A percentile compares a stretch with the other conserved stretches of the same genome.
Conservation (phyloP, 768 basidiomycete genomes). For the Ramaria sp. region DNA sequence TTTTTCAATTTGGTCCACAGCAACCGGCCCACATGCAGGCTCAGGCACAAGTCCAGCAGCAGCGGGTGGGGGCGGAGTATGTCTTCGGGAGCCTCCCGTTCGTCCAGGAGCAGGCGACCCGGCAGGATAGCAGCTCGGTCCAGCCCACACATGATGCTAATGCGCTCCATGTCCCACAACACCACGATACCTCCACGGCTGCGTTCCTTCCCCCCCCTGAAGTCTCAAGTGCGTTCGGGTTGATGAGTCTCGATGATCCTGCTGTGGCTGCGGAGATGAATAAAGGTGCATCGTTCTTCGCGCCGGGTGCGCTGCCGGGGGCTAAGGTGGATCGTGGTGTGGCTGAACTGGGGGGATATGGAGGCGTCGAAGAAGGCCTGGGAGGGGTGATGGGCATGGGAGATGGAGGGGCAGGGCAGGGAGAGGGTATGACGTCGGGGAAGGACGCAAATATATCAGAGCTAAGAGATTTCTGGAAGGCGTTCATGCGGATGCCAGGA, state of each 20-base stretch:
- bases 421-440: slow-evolving; percentile 7
- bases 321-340: neutral
- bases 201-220: slow-evolving; percentile 12
- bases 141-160: too few species aligned
- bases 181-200: too few species aligned
- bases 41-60: too few species aligned
- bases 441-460: slow-evolving; percentile 35
- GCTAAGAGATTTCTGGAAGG: slow-evolving; percentile 62
- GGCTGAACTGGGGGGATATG: neutral
- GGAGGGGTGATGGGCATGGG: neutral
- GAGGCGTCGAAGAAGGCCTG: too few species aligned
- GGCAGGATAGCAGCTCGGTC: too few species aligned
- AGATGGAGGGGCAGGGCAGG: too few species aligned
- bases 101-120: too few species aligned
- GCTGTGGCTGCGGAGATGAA: slow-evolving; percentile 38
- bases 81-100: too few species aligned
- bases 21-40: neutral
- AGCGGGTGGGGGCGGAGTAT: too few species aligned
- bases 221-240: slow-evolving; percentile 57
- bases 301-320: neutral
- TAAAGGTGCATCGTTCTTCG: slow-evolving; percentile 5
- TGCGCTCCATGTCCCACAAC: too few species aligned
- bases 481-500: slow-evolving; percentile 61
- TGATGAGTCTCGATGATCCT: slow-evolving; percentile 68
- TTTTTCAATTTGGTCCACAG: neutral